phyloP scores from a whole-genome alignment of 1,139 yeast species.

The Chernovozyma aurita region DNA sequence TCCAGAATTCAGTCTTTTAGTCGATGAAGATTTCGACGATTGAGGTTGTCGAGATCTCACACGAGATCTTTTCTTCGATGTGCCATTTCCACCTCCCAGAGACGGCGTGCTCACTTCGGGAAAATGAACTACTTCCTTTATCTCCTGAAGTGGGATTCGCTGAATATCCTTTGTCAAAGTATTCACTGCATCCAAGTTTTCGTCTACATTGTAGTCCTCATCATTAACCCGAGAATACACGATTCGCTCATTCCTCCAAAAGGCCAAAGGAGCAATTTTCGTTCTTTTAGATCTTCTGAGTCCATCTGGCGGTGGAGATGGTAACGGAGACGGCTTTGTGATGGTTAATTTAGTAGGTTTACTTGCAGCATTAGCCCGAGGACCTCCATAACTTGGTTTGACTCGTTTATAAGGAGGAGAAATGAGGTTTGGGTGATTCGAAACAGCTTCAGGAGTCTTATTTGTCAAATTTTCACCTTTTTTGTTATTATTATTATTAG shows the following conservation, averaged over 20 bases:
- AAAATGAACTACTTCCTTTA: constrained; percentile 53
- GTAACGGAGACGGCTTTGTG: constrained; percentile 32
- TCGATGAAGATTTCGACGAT: background rate
- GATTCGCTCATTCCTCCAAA: constrained; percentile 80
- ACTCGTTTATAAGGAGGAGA: constrained; percentile 12
- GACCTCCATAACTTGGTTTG: background rate
- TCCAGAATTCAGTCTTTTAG: background rate
- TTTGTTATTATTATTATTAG: too few relatives aligned
- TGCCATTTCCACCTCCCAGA: constrained; percentile 8
- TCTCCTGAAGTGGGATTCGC: constrained; percentile 51
- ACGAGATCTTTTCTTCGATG: background rate
- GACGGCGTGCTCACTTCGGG: constrained; percentile 21
- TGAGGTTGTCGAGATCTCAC: background rate
- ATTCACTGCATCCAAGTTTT: constrained; percentile 28
- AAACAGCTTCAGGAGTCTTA: background rate
- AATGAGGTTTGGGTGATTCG: constrained; percentile 9
- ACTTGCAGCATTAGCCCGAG: background rate
- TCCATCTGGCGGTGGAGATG: constrained; percentile 46
- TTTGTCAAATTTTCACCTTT: too few relatives aligned
- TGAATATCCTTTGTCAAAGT: constrained; percentile 31
- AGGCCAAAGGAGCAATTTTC: constrained; percentile 70
- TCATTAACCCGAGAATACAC: constrained; percentile 54
- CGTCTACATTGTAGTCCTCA: constrained; percentile 36
- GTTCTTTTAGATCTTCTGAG: constrained; percentile 55
- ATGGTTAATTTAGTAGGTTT: background rate